A percentile compares a stretch with the other conserved stretches of the same genome.
Conservation (phyloP, 306 rosid species). For the Trifolium repens region DNA sequence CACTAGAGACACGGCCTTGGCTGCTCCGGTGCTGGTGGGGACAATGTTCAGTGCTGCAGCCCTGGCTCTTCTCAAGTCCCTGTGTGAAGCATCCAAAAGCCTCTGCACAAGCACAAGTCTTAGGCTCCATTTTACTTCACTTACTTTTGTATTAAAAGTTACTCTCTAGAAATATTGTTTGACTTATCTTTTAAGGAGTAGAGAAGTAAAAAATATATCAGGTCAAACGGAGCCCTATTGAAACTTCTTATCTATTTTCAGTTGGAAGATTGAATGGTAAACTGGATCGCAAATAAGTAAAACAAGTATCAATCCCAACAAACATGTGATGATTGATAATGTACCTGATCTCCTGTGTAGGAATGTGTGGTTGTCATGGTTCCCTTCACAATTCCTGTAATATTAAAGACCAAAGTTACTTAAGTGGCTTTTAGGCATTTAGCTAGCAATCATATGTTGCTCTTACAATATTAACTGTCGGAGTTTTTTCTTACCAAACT, state of each 20-base stretch:
- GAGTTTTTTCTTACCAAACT: conserved; percentile 69
- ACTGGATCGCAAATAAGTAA: too few relatives aligned
- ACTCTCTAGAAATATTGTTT: too few relatives aligned
- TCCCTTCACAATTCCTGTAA: conserved; percentile 92
- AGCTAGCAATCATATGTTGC: background rate
- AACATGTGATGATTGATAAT: conserved; percentile 3
- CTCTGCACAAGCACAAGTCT: conserved; percentile 57
- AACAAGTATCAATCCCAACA: background rate
- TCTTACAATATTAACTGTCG: conserved; percentile 12
- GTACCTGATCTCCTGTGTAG: conserved; percentile 98
- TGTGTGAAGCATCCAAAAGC: conserved; percentile 96
- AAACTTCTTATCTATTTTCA: conserved; percentile 12
- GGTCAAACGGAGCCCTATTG: background rate
- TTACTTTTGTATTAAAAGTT: too few relatives aligned
- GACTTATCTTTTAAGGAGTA: too few relatives aligned
- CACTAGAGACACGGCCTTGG: conserved; percentile 94
- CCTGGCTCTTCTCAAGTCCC: conserved; percentile 95
- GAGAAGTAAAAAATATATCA: too few relatives aligned
- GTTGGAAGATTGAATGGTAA: conserved; percentile 6
- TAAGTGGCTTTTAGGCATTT: conserved; percentile 32
- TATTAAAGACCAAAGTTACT: conserved; percentile 21
- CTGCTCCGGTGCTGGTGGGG: conserved; percentile 99
- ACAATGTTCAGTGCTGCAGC: conserved; percentile 98
- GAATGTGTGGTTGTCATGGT: conserved; percentile 99
- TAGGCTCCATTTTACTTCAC: background rate